A percentile compares a stretch with the other conserved stretches of the same genome.
These are phyloP conservation scores for Penicillium polonicum DNA, from an alignment of 2,329 filamentous ascomycete species.

Conservation along the genomic window DNA sequence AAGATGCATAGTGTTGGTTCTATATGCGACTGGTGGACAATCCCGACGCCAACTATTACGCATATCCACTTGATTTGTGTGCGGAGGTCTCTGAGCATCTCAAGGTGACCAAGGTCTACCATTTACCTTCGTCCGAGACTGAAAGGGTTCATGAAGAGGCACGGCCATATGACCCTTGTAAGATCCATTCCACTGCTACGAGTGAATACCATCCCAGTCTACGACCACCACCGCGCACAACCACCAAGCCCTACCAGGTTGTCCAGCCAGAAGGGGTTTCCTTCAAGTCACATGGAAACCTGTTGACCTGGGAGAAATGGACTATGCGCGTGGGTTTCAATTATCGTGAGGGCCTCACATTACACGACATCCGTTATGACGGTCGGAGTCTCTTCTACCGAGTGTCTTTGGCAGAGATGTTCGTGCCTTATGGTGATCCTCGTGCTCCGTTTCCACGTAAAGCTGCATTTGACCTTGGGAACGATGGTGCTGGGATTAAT, in stretches of 20 bases:
- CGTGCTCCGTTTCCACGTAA: constrained; percentile 45
- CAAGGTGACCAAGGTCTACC: constrained; percentile 52
- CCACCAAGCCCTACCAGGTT: constrained; percentile 39
- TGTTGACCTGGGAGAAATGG: constrained; percentile 47
- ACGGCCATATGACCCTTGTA: constrained; percentile 43
- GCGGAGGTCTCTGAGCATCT: constrained; percentile 54
- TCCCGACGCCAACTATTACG: constrained; percentile 56
- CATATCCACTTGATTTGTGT: constrained; percentile 56
- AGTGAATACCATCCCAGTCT: constrained; percentile 40
- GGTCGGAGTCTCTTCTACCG: constrained; percentile 44
- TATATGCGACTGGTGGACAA: constrained; percentile 45
- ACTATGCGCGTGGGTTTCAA: constrained; percentile 46
- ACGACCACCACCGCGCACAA: constrained; percentile 30
- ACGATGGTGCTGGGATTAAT: constrained; percentile 44
- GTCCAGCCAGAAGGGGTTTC: constrained; percentile 40
- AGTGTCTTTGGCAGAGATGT: constrained; percentile 46
- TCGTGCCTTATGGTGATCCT: constrained; percentile 47
- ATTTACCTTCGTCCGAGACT: constrained; percentile 45
- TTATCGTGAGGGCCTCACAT: constrained; percentile 45
- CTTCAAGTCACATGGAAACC: constrained; percentile 32
- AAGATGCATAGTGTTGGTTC: constrained; percentile 3
- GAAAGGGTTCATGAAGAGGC: constrained; percentile 40
- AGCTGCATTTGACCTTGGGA: constrained; percentile 47
- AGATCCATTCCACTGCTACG: constrained; percentile 32
- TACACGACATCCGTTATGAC: constrained; percentile 45